Conservation (phyloP, 2,329 filamentous ascomycete genomes). For the Monilinia fructicola region DNA sequence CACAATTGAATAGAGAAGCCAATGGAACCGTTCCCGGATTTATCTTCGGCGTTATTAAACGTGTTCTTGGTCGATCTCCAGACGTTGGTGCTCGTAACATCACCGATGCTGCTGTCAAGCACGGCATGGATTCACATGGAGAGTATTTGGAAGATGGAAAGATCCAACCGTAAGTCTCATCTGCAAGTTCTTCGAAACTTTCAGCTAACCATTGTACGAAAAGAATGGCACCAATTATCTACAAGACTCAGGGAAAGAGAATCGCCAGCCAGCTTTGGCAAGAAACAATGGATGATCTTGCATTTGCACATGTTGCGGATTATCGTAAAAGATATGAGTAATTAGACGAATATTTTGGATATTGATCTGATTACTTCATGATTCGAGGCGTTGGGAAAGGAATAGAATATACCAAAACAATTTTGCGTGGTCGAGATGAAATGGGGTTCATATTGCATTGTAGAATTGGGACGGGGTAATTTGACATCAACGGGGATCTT, state of each 20-base stretch:
- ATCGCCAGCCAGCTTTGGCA: constrained; percentile 18
- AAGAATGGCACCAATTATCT: constrained; percentile 19
- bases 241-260: constrained; percentile 6
- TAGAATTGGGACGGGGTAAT: too few species aligned
- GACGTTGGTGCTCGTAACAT: constrained; percentile 20
- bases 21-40: constrained; percentile 3
- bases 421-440: too few species aligned
- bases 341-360: background rate
- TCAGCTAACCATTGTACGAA: background rate
- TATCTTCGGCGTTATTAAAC: constrained; percentile 14
- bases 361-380: too few species aligned
- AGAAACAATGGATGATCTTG: constrained; percentile 25
- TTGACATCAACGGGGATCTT: too few species aligned
- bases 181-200: background rate
- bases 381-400: too few species aligned
- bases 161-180: constrained; percentile 24
- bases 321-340: constrained; percentile 5
- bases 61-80: constrained; percentile 19
- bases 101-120: constrained; percentile 21
- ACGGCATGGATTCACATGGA: constrained; percentile 19
- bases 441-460: too few species aligned
- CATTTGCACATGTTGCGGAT: constrained; percentile 21
- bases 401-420: too few species aligned
- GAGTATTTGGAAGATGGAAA: constrained; percentile 24
- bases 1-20: background rate